These are phyloP conservation scores for Thermothelomyces thermophilus DNA, from an alignment of 2,329 filamentous ascomycete species.

Conservation along the genomic window DNA sequence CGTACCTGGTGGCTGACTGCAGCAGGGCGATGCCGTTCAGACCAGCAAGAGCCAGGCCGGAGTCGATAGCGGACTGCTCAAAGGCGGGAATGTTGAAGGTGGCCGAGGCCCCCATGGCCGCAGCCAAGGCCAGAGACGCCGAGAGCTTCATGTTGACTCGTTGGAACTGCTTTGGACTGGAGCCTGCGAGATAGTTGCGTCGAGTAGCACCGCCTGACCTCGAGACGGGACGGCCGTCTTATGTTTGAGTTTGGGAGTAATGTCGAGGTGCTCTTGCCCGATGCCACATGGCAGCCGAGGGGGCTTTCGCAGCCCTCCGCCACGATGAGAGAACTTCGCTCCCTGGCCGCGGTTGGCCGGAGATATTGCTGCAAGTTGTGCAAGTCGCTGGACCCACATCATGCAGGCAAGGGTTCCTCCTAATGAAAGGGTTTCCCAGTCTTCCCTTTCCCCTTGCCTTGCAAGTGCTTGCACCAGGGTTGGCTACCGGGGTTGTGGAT, in stretches of 20 bases:
- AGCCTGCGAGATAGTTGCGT: background rate
- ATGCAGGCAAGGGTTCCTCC: slow-evolving; percentile 1
- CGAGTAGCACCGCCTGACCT: background rate
- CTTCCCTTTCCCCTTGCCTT: background rate
- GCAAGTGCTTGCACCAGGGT: background rate
- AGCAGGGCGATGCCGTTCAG: slow-evolving; percentile 17
- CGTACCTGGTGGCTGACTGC: slow-evolving; percentile 9
- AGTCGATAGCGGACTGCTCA: slow-evolving; percentile 17
- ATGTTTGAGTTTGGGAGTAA: background rate
- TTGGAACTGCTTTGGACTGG: background rate
- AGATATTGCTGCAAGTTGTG: background rate
- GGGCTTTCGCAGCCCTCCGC: background rate
- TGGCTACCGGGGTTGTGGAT: background rate
- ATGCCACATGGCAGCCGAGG: slow-evolving; percentile 1
- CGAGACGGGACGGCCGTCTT: background rate
- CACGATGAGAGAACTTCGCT: background rate
- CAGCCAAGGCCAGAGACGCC: slow-evolving; percentile 2
- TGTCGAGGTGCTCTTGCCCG: background rate
- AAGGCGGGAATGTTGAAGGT: slow-evolving; percentile 9
- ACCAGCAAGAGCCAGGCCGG: slow-evolving; percentile 14
- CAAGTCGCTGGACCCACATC: slow-evolving; percentile 2
- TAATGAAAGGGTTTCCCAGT: background rate
- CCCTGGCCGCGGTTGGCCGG: background rate
- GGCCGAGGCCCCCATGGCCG: background rate
- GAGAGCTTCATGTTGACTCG: slow-evolving; percentile 6